Evolutionary conservation across 1,284 basidiomycete genomes (phyloP).

Genomic region (Ganoderma lucidum): DNA sequence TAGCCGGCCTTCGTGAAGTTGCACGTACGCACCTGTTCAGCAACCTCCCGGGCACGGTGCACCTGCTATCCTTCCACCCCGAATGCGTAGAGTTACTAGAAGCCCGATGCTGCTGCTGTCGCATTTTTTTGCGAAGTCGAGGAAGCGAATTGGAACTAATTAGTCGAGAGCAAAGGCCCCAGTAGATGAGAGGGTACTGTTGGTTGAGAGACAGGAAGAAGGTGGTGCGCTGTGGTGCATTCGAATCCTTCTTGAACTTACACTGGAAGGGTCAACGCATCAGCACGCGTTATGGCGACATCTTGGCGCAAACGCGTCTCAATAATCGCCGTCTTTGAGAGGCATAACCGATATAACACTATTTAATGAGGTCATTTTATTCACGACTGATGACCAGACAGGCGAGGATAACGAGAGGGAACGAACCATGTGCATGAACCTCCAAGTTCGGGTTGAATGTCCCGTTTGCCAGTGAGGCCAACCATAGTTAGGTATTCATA

Average conservation of each 20-base stretch:
- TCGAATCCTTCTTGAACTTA: neutral
- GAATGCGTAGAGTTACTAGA: neutral
- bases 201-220: neutral
- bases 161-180: neutral
- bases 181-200: neutral
- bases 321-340: neutral
- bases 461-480: too few species aligned
- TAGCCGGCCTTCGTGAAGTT: neutral
- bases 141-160: too few species aligned
- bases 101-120: neutral
- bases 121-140: neutral
- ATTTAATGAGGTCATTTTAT: neutral
- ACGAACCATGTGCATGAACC: neutral
- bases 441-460: too few species aligned
- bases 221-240: neutral
- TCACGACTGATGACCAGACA: neutral
- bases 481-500: neutral
- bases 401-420: neutral
- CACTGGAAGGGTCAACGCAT: neutral
- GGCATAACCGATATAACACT: neutral
- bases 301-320: neutral
- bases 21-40: neutral
- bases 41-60: neutral
- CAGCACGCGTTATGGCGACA: slow-evolving; percentile 12
- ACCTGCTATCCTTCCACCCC: neutral